Conservation (phyloP, 2,329 filamentous ascomycete species). For the Byssochlamys sp. region DNA sequence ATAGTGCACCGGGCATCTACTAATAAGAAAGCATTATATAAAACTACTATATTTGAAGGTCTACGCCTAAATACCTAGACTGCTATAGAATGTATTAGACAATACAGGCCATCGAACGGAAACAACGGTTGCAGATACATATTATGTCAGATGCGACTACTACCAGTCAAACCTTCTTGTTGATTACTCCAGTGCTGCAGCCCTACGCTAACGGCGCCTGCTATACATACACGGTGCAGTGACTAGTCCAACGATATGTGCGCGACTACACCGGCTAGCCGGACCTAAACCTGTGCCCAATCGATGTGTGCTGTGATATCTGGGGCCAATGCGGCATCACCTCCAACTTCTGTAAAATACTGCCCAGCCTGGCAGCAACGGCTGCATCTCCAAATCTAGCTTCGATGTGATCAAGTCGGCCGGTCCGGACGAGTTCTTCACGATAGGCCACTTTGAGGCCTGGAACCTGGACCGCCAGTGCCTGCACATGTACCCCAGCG, state of each 20-base stretch:
- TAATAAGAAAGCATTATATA: too few species aligned
- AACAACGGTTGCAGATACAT: too few species aligned
- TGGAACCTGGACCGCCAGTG: constrained; percentile 20
- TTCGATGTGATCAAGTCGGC: constrained; percentile 22
- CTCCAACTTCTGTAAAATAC: constrained; percentile 39
- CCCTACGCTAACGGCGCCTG: constrained; percentile 31
- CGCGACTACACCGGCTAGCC: constrained; percentile 18
- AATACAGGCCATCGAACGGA: too few species aligned
- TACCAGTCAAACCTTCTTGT: neutral
- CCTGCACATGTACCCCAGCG: constrained; percentile 13
- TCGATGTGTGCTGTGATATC: constrained; percentile 34
- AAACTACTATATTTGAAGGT: too few species aligned
- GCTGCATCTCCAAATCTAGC: constrained; percentile 37
- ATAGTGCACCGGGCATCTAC: too few species aligned
- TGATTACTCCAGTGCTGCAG: neutral
- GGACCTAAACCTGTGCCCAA: constrained; percentile 38
- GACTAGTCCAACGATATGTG: constrained; percentile 22
- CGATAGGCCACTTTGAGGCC: constrained; percentile 26
- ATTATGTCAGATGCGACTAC: too few species aligned
- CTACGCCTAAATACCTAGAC: too few species aligned
- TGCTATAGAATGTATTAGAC: too few species aligned
- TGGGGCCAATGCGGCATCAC: constrained; percentile 40
- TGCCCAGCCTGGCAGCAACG: constrained; percentile 20
- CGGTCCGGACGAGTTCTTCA: constrained; percentile 11
- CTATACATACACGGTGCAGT: constrained; percentile 22